Percentiles rank a stretch among this genome's conserved stretches.
Evolutionary conservation across 441 rosid species (phyloP).

Genomic region (Mallotus japonicus): DNA sequence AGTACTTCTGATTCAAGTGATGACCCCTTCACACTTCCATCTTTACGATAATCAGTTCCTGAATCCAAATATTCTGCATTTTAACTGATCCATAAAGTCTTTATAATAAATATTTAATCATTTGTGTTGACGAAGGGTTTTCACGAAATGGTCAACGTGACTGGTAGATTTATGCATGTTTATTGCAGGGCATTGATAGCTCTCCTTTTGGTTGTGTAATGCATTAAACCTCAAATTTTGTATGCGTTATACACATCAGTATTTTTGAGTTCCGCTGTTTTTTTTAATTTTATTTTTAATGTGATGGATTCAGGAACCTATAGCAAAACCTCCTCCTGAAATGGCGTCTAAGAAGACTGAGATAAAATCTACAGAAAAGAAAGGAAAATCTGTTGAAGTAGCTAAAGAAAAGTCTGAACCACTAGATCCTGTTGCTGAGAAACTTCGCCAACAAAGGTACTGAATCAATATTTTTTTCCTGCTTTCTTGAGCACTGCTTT

Average conservation of each 20-base stretch:
- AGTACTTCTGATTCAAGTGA: background rate
- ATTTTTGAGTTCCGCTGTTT: background rate
- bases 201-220: background rate
- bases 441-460: slow-evolving; percentile 82
- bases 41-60: background rate
- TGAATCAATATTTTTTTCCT: background rate
- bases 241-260: background rate
- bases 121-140: background rate
- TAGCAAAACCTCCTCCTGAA: slow-evolving; percentile 40
- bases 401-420: slow-evolving; percentile 41
- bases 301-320: slow-evolving; percentile 44
- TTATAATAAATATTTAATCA: background rate
- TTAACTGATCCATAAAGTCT: background rate
- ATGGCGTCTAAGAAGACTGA: slow-evolving; percentile 48
- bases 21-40: background rate
- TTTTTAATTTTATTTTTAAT: background rate
- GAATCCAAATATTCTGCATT: background rate
- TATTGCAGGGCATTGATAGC: background rate
- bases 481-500: background rate
- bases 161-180: background rate
- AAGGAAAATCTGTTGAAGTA: slow-evolving; percentile 42
- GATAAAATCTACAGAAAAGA: slow-evolving; percentile 46
- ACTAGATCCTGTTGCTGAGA: slow-evolving; percentile 71
- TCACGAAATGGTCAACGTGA: background rate
- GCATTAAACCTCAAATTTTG: background rate